Evolutionary conservation across 257 asterid species (phyloP), one percentile per base, ranked within the genome.

Genomic region (Eucommia ulmoides): DNA sequence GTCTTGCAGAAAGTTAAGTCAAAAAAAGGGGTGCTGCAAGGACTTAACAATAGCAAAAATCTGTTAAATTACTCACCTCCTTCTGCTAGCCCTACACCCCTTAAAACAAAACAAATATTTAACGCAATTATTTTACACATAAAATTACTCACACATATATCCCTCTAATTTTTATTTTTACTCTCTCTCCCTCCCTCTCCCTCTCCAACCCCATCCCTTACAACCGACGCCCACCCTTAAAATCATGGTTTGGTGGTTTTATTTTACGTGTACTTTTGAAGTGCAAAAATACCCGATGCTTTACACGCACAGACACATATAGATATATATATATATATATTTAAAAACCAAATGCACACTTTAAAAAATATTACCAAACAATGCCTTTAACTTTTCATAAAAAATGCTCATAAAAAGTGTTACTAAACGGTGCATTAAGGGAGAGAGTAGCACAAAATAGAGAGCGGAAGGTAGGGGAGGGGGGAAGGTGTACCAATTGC

Each of bases 401-500:
- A 29, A 12, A 29, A 29, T 29, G 12, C 12, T 7, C 38, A 29
- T 7, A 12, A 29, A 29, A 29, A 7, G 8, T 5, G 38, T 12
- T 12, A 5, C 38, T 5, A 29, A 5, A 5, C 12, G 38, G 7
- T 12, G 38, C 38, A 29, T 29, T 12, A 29, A 10, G 11, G 50
- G 20, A 29, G 18, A 49, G 45, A 33, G 49, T 24, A 20, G 12
- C 38, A 20, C 23, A 17, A 67, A 16, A 16, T 6, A 10, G 19
- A 3, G 48, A 1, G 2, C 1, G 6, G 7, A 42, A 42, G 6
- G 19, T 14, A 38, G n/a, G 3, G 8, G 8, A 42, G 3, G 19
- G 8, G 20, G 48, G 54, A 22, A 45, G 58, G 26, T 73, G 49
- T 75, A 91, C 99, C 95, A 91, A 71, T 71, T 86, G 93, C 68